Evolutionary conservation across 352 stramenopile genomes (phyloP), one percentile per base, ranked within the genome.

Genomic region (Globisporangium spinosum): DNA sequence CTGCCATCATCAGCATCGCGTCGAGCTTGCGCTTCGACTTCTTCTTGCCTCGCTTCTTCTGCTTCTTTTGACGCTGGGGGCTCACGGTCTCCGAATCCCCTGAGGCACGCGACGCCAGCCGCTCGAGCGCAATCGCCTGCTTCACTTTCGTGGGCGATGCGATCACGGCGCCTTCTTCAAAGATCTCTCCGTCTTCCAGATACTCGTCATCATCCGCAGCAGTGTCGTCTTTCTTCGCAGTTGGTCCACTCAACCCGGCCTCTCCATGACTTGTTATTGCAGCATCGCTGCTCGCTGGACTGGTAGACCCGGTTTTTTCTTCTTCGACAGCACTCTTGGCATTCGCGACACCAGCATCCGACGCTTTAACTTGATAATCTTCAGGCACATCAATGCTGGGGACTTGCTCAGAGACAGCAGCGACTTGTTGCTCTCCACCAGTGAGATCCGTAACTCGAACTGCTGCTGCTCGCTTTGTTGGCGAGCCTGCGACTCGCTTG

Each of bases 11-110:
- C 71, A 83, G 63, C 75, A 88, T 85, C n/a, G 71, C 69, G 1
- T 89, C 85, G 15, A 85, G 59, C 59, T 94, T 92, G 20, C 86
- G 82, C 62, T 94, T 94, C 0, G 71, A 68, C 58, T 89, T 90
- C 68, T 93, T 94, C 61, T 89, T 89, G 6, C 85, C 82, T 2
- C 83, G 83, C 54, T 91, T 91, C 67, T 93, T 93, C 34, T 83
- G 79, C 68, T 89, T 89, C 63, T 89, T 90, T 25, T 38, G 51
- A 32, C 45, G 58, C 67, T 10, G 63, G 5, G 27, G 40, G 38
- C 58, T 64, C 2, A 34, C 23, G 29, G 43, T 51, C 13, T 43
- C 68, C 27, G 62, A 49, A 2, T 75, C 35, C 32, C 72, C 65
- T n/a, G 20, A 49, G 29, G 63, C 65, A 13, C 69, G 65, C 3